These are phyloP conservation scores for Phellopilus nigrolimitatus DNA, from an alignment of 1,284 basidiomycete genomes.

Conservation along the genomic window DNA sequence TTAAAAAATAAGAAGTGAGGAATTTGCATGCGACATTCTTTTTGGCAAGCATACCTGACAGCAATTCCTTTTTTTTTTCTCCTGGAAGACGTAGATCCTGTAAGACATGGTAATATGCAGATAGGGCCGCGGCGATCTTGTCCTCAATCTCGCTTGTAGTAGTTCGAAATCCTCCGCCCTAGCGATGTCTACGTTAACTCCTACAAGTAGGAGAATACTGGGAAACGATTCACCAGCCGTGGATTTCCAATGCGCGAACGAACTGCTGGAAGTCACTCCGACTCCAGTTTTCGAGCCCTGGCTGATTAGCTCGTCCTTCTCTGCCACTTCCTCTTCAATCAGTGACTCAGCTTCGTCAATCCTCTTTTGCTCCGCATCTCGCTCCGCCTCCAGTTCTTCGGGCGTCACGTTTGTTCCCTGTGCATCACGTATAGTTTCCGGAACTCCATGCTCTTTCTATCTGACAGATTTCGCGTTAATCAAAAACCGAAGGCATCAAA, in stretches of 20 bases:
- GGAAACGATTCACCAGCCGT: constrained; percentile 67
- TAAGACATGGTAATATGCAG: constrained; percentile 73
- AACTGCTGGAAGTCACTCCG: constrained; percentile 93
- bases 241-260: constrained; percentile 77
- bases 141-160: constrained; percentile 86
- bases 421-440: constrained; percentile 67
- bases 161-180: constrained; percentile 73
- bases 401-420: constrained; percentile 72
- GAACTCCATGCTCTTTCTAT: constrained; percentile 69
- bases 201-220: neutral
- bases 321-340: constrained; percentile 77
- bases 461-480: constrained; percentile 11
- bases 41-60: constrained; percentile 72
- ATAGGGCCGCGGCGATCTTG: constrained; percentile 80
- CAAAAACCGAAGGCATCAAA: neutral
- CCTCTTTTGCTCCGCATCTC: constrained; percentile 75
- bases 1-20: no score
- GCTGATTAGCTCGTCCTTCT: constrained; percentile 76
- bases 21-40: no score
- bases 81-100: constrained; percentile 93
- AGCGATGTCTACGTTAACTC: constrained; percentile 10
- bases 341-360: constrained; percentile 87
- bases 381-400: constrained; percentile 83
- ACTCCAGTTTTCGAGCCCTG: constrained; percentile 87
- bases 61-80: constrained; percentile 85